These are phyloP conservation scores for Climacium dendroides DNA, from an alignment of 225 moss, liverwort and hornwort genomes.

Conservation along the genomic window DNA sequence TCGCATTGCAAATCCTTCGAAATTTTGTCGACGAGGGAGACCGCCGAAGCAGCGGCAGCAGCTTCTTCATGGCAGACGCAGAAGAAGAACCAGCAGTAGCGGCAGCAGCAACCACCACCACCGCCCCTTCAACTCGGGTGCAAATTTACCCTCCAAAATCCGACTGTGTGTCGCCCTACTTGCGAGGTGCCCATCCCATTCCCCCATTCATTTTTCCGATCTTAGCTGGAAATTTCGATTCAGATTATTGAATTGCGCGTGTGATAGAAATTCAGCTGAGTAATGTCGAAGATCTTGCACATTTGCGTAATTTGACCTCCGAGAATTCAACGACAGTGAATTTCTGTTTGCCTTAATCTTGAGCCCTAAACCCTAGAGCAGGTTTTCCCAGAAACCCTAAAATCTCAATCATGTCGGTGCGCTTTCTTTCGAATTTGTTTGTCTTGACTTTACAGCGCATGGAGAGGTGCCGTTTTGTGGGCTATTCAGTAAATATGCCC, in stretches of 20 bases:
- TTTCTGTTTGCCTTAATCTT: neutral
- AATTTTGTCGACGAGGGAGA: neutral
- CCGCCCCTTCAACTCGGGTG: neutral
- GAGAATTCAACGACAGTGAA: neutral
- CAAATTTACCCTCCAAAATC: slow-evolving; percentile 30
- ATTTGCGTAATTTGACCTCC: neutral
- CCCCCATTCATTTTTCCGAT: neutral
- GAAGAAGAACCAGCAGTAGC: neutral
- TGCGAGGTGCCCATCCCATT: slow-evolving; percentile 5
- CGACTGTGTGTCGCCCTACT: slow-evolving; percentile 21
- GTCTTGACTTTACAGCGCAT: neutral
- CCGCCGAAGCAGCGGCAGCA: neutral
- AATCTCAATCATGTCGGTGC: neutral
- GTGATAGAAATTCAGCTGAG: neutral
- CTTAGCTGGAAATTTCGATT: neutral
- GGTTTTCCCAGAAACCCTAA: neutral
- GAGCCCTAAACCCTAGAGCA: neutral
- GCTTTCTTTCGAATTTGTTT: neutral
- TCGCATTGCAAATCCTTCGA: neutral
- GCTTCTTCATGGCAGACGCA: neutral
- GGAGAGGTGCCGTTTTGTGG: neutral
- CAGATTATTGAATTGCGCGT: neutral
- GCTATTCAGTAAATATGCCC: neutral
- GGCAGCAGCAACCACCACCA: neutral
- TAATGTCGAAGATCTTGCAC: neutral